Percentiles rank a stretch among this genome's conserved stretches.
Evolutionary conservation across 805 yeast genomes (phyloP).

Genomic region (Wickerhamiella galacta): DNA sequence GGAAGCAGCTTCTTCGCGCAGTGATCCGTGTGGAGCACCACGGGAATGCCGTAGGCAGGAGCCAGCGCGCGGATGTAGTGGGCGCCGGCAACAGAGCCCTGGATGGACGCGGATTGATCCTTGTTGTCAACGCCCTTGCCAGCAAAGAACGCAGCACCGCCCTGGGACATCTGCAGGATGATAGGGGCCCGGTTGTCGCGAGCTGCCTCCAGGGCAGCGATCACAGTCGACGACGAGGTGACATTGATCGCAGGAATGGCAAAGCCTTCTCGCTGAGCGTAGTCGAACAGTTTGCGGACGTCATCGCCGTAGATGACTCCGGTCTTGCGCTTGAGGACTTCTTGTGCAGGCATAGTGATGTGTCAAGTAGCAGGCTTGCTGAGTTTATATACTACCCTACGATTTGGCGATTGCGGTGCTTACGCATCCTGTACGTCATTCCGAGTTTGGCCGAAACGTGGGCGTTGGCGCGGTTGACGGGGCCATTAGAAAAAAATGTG

Average conservation of each 20-base stretch:
- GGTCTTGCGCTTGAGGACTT: conserved; percentile 71
- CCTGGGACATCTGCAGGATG: conserved; percentile 91
- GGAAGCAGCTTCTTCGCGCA: conserved; percentile 96
- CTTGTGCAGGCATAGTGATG: conserved; percentile 30
- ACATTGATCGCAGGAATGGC: conserved; percentile 99
- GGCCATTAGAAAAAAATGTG: not conserved
- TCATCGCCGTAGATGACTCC: conserved; percentile 99
- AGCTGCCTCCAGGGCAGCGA: conserved; percentile 95
- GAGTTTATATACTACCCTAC: conserved; percentile 3
- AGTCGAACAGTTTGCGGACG: conserved; percentile 60
- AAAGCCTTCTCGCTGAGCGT: conserved; percentile 82
- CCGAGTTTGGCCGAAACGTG: not conserved
- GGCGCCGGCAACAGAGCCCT: conserved; percentile 93
- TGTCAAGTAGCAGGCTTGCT: conserved; percentile 1
- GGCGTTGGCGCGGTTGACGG: not conserved
- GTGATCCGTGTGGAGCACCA: conserved; percentile 93
- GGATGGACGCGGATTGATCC: conserved; percentile 86
- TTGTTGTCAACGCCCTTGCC: conserved; percentile 96
- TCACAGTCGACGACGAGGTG: conserved; percentile 91
- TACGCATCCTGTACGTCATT: not conserved
- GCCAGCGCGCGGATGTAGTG: conserved; percentile 95
- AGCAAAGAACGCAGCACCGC: conserved; percentile 99
- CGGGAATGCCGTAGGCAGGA: conserved; percentile 93
- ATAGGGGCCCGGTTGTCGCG: conserved; percentile 90
- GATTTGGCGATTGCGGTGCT: too few species aligned